These are phyloP conservation scores for Ceratocystis cacaofunesta DNA, from an alignment of 2,329 filamentous ascomycete genomes.

Conservation along the genomic window DNA sequence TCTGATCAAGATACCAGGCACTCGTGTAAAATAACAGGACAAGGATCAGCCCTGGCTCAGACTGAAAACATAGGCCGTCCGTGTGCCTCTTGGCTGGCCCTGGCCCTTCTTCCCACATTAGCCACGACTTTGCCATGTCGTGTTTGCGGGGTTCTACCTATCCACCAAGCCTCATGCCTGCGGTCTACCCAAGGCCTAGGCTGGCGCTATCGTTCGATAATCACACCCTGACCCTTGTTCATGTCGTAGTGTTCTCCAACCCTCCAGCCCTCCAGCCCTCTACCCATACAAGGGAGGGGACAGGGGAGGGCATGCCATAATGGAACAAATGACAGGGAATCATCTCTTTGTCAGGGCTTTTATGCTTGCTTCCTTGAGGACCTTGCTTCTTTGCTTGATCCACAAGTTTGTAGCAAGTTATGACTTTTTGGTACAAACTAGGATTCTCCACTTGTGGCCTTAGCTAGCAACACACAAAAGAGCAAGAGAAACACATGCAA, in stretches of 20 bases:
- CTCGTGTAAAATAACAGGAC: background rate
- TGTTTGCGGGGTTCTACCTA: background rate
- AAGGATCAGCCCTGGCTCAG: background rate
- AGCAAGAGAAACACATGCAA: background rate
- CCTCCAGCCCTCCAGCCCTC: background rate
- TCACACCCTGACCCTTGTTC: background rate
- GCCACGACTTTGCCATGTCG: background rate
- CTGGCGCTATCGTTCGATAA: constrained; percentile 2
- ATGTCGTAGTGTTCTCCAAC: background rate
- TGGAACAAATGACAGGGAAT: background rate
- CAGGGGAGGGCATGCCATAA: background rate
- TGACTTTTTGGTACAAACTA: background rate
- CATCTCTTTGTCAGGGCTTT: background rate
- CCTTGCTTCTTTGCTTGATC: background rate
- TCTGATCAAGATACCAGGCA: background rate
- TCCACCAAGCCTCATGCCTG: background rate
- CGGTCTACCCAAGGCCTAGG: background rate
- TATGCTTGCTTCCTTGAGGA: background rate
- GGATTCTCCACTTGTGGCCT: background rate
- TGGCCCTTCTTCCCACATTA: background rate
- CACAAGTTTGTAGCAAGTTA: background rate
- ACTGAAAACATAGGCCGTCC: constrained; percentile 1
- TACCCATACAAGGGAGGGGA: background rate
- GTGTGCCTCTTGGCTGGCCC: background rate
- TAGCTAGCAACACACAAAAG: background rate